Conservation (phyloP, 306 rosid species). For the Senna siamea region DNA sequence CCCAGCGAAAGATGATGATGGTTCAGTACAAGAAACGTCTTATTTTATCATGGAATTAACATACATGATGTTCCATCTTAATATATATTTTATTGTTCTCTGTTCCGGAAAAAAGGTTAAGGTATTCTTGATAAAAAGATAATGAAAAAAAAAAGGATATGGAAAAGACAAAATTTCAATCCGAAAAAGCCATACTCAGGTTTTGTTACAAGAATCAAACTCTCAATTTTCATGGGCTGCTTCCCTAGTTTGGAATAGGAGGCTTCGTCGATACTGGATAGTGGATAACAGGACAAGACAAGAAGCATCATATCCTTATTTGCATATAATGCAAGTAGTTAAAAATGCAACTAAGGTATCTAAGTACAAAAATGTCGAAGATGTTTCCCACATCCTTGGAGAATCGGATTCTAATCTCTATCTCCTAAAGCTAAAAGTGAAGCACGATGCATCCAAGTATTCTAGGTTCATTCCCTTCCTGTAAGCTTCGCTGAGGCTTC, state of each 20-base stretch:
- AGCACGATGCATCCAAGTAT: background rate
- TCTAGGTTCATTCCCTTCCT: background rate
- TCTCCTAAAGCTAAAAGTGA: background rate
- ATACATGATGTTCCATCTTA: background rate
- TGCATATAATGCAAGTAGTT: too few relatives aligned
- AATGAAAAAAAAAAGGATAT: background rate
- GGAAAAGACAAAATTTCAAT: background rate
- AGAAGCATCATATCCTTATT: background rate
- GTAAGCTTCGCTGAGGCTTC: constrained; percentile 20
- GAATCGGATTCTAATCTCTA: background rate
- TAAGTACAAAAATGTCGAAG: background rate
- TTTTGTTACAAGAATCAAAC: background rate
- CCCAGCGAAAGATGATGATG: constrained; percentile 2
- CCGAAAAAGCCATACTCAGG: background rate
- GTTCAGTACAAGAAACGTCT: constrained; percentile 27
- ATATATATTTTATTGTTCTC: background rate
- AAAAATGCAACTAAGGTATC: background rate
- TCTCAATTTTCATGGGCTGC: background rate
- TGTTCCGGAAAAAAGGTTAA: background rate
- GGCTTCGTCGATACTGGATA: background rate
- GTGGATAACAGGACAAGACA: too few relatives aligned
- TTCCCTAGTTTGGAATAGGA: background rate
- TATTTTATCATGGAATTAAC: constrained; percentile 20
- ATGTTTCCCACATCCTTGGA: constrained; percentile 11
- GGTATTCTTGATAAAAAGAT: background rate